A percentile compares a stretch with the other conserved stretches of the same genome.
Evolutionary conservation across 345 rosid species (phyloP).

Genomic region (Euphorbia peplus): DNA sequence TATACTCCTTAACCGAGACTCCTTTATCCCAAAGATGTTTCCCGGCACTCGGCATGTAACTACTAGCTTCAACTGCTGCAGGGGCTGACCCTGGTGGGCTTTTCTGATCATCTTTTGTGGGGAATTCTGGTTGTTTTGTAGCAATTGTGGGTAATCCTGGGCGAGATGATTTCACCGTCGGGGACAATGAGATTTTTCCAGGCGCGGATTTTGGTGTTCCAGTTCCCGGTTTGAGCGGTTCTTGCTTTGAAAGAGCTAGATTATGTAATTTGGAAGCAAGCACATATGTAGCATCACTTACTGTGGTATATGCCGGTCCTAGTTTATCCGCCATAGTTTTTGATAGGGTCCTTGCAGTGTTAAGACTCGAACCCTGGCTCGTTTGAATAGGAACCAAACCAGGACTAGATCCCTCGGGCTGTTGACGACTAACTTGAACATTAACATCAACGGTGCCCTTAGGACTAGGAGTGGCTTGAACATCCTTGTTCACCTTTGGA

Average conservation of each 20-base stretch:
- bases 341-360: constrained; percentile 28
- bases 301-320: constrained; percentile 47
- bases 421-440: background rate
- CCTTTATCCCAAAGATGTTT: constrained; percentile 59
- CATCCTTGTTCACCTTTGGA: background rate
- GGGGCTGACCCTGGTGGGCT: constrained; percentile 12
- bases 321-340: constrained; percentile 42
- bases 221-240: constrained; percentile 5
- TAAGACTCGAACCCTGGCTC: background rate
- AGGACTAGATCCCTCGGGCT: background rate
- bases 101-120: constrained; percentile 5
- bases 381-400: background rate
- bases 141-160: background rate
- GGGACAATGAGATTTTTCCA: background rate
- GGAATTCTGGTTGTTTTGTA: constrained; percentile 1
- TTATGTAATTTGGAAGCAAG: constrained; percentile 48
- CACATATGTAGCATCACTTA: constrained; percentile 43
- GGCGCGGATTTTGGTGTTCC: constrained; percentile 3
- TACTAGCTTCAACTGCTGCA: constrained; percentile 6
- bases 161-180: background rate
- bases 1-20: constrained; percentile 71
- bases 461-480: background rate
- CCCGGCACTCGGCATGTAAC: background rate
- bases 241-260: constrained; percentile 32
- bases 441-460: no score